A percentile compares a stretch with the other conserved stretches of the same genome.
phyloP scores from a whole-genome alignment of 495 filamentous ascomycete genomes.

The Aspergillus homomorphus region DNA sequence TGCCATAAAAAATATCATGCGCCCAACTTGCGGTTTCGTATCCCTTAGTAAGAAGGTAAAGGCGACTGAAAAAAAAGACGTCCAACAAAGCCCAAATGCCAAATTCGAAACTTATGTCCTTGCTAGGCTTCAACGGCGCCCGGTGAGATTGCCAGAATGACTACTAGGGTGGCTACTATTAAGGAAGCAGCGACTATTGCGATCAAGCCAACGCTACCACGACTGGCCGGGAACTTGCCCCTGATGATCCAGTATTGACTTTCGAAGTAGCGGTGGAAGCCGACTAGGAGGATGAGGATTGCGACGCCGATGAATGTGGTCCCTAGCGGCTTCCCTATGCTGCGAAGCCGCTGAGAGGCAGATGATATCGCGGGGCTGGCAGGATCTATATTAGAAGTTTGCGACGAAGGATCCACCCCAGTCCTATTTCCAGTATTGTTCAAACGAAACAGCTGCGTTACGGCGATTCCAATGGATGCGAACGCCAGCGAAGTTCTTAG shows the following conservation, averaged over 20 bases:
- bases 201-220: slow-evolving; percentile 80
- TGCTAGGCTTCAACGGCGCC: slow-evolving; percentile 39
- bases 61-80: not conserved
- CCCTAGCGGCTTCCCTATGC: slow-evolving; percentile 88
- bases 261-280: slow-evolving; percentile 68
- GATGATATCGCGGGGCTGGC: slow-evolving; percentile 12
- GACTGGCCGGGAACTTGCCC: slow-evolving; percentile 90
- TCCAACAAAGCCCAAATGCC: not conserved
- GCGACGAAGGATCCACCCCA: slow-evolving; percentile 8
- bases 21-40: not conserved
- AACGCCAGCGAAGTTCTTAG: slow-evolving; percentile 93
- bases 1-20: not conserved
- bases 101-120: not conserved
- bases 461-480: slow-evolving; percentile 91
- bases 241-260: slow-evolving; percentile 81
- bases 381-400: slow-evolving; percentile 16
- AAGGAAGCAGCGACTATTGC: slow-evolving; percentile 65
- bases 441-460: slow-evolving; percentile 94
- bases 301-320: slow-evolving; percentile 87
- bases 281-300: slow-evolving; percentile 80
- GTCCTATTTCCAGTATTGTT: slow-evolving; percentile 54
- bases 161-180: slow-evolving; percentile 66
- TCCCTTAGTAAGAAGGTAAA: not conserved
- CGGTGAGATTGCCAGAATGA: slow-evolving; percentile 66
- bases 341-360: slow-evolving; percentile 53